These are phyloP conservation scores for Cardiosporidium cionae DNA, from an alignment of 169 alveolate genomes.

Conservation along the genomic window DNA sequence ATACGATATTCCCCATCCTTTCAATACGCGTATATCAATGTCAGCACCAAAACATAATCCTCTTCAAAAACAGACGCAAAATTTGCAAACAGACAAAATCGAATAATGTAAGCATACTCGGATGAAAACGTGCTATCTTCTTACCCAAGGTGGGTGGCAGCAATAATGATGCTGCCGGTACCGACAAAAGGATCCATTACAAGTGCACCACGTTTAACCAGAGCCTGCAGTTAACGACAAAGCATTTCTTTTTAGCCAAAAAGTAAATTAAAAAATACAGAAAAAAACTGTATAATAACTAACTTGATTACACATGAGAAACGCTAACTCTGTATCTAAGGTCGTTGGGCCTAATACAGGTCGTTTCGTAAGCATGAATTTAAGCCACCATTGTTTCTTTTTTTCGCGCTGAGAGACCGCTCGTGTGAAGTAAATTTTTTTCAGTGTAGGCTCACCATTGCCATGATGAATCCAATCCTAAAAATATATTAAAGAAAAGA, in stretches of 20 bases:
- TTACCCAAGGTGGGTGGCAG: slow-evolving; percentile 68
- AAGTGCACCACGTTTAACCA: slow-evolving; percentile 57
- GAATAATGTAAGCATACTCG: background rate
- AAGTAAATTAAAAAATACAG: background rate
- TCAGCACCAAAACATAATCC: slow-evolving; percentile 82
- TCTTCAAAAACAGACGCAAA: background rate
- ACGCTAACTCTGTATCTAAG: slow-evolving; percentile 88
- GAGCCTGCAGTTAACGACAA: slow-evolving; percentile 6
- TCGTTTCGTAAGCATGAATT: slow-evolving; percentile 76
- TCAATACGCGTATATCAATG: slow-evolving; percentile 77
- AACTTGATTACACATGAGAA: slow-evolving; percentile 82
- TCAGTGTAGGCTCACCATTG: background rate
- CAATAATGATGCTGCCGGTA: slow-evolving; percentile 77
- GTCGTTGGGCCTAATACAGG: slow-evolving; percentile 97
- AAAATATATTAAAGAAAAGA: background rate
- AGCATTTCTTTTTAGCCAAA: background rate
- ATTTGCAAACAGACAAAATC: background rate
- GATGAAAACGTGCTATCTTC: too few relatives aligned
- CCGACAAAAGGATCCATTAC: slow-evolving; percentile 90
- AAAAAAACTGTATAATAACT: background rate
- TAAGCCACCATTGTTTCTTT: slow-evolving; percentile 62
- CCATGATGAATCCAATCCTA: background rate
- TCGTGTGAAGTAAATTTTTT: background rate
- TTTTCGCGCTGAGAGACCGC: background rate
- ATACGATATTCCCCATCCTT: slow-evolving; percentile 67